Conservation (phyloP, 768 basidiomycete species). For the Lentinula lateritia region DNA sequence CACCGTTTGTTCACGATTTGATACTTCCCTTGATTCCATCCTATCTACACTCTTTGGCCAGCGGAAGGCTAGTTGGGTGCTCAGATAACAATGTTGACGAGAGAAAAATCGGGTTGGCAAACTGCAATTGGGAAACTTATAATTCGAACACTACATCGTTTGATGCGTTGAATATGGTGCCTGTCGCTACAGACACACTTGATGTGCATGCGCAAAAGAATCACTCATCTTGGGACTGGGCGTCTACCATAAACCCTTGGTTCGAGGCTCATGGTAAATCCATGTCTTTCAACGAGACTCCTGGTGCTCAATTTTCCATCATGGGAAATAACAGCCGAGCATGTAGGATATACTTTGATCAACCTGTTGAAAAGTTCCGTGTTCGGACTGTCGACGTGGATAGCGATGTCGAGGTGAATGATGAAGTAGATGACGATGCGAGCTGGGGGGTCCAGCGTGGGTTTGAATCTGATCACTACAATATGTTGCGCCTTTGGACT, state of each 20-base stretch:
- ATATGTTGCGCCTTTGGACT: constrained; percentile 51
- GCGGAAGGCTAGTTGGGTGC: not conserved
- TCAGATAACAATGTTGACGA: not conserved
- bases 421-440: constrained; percentile 12
- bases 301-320: constrained; percentile 44
- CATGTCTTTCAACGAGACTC: not conserved
- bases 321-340: constrained; percentile 56
- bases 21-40: constrained; percentile 52
- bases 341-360: constrained; percentile 57
- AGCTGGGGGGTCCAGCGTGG: constrained; percentile 6
- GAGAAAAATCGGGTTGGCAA: constrained; percentile 31
- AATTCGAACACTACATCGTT: constrained; percentile 18
- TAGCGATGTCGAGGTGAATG: not conserved
- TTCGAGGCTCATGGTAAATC: not conserved
- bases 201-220: not conserved
- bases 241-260: not conserved
- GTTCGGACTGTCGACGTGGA: constrained; percentile 18
- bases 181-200: not conserved
- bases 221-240: not conserved
- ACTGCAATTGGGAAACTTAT: constrained; percentile 40
- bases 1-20: constrained; percentile 33
- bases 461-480: constrained; percentile 7
- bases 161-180: not conserved
- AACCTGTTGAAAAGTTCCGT: constrained; percentile 35
- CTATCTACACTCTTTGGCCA: constrained; percentile 8